Base-by-base conservation (phyloP, 1,139 yeast species). In the Eremothecium gossypii region DNA sequence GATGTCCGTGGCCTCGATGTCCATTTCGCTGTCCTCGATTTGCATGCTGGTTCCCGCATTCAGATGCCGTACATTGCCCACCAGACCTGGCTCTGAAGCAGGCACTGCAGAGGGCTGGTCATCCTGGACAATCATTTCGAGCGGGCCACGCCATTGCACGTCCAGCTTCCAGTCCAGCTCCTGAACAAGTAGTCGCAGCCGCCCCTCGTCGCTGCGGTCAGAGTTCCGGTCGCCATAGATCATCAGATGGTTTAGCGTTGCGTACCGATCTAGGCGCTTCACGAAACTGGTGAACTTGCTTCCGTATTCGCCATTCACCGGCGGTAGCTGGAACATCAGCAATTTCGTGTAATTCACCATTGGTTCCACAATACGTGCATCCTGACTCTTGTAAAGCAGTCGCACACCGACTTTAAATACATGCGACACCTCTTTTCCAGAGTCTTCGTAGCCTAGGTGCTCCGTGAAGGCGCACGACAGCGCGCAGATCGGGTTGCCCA, bases 61-160 rank as follows among this genome's bases (percentile, higher is more conserved):
- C 20, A 38, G 41, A 17, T 41, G 40, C 6, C 39, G 34, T 17
- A 41, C 42, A 17, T 46, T 38, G 31, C 40, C 40, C 7, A 32
- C 38, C 9, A 11, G 34, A 17, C 26, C 36, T 30, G 14, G 27
- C 8, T 29, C 36, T 20, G 23, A 27, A 11, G 41, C 11, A 10
- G 17, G 13, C 8, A 12, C 23, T 13, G 37, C 36, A 38, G 41
- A 6, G 33, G 28, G 20, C 34, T 40, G 30, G 33, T 41, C 30
- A n/a, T 31, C 43, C 37, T 46, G 50, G 2, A 44, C 13, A 26
- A 49, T 38, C n/a, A 49, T 40, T 8, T 50, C 57, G 23, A 60
- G 40, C 1, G 61, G 60, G 1, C 65, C 65, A 41, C 59, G 58
- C 65, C 65, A 60, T 32, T 53, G 46, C 6, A 60, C 52, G 23